These are phyloP conservation scores for Saccharum hybrid DNA, from an alignment of 202 grass and related monocot species.

Conservation along the genomic window DNA sequence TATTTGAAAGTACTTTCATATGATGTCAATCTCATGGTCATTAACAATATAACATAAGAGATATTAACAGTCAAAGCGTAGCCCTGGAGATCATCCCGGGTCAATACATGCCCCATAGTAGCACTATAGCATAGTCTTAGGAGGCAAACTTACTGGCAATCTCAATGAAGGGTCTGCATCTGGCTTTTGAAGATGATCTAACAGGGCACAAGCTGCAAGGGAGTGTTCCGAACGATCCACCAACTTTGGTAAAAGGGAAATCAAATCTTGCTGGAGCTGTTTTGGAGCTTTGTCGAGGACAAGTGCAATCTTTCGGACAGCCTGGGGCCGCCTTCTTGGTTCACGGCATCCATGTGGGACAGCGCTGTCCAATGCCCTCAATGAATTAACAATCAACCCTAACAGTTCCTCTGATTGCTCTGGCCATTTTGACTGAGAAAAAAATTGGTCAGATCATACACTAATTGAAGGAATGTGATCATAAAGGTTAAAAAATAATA, in stretches of 20 bases:
- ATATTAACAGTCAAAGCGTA: background rate
- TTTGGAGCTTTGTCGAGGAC: constrained; percentile 90
- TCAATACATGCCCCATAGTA: constrained; percentile 7
- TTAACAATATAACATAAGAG: background rate
- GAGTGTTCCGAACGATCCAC: constrained; percentile 82
- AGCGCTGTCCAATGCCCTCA: constrained; percentile 75
- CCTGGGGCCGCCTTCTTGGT: constrained; percentile 67
- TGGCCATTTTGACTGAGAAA: constrained; percentile 83
- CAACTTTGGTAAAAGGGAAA: constrained; percentile 85
- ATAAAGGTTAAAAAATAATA: constrained; percentile 38
- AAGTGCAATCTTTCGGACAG: constrained; percentile 76
- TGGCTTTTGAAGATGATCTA: constrained; percentile 71
- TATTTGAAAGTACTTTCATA: background rate
- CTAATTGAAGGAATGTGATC: constrained; percentile 33
- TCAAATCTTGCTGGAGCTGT: constrained; percentile 75
- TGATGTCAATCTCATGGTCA: constrained; percentile 6
- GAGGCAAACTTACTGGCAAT: constrained; percentile 61
- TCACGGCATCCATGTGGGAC: constrained; percentile 76
- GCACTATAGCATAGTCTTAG: constrained; percentile 4
- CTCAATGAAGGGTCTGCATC: constrained; percentile 68
- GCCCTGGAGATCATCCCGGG: background rate
- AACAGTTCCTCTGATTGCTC: constrained; percentile 89
- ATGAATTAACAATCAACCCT: constrained; percentile 84
- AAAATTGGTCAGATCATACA: constrained; percentile 32
- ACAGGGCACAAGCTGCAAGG: constrained; percentile 64